These are phyloP conservation scores for Murraya koenigii DNA, from an alignment of 345 rosid genomes.

Conservation along the genomic window DNA sequence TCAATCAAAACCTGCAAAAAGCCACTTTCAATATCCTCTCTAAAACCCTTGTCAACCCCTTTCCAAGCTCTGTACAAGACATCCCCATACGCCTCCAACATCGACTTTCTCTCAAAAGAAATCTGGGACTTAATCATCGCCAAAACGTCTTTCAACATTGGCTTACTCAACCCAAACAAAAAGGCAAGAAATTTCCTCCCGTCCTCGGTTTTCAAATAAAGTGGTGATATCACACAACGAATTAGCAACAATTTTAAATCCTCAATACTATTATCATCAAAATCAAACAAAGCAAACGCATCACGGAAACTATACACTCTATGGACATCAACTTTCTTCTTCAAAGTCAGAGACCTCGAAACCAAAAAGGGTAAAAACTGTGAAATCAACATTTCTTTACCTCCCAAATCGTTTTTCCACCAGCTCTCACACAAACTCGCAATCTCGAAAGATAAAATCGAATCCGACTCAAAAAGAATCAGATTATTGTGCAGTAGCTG, in stretches of 20 bases:
- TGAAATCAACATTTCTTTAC: slow-evolving; percentile 61
- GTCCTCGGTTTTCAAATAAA: slow-evolving; percentile 75
- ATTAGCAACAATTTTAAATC: slow-evolving; percentile 74
- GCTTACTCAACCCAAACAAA: slow-evolving; percentile 69
- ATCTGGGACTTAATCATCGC: slow-evolving; percentile 88
- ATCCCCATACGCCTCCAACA: slow-evolving; percentile 84
- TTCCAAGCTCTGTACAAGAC: slow-evolving; percentile 78
- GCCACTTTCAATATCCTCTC: slow-evolving; percentile 67
- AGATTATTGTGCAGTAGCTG: slow-evolving; percentile 65
- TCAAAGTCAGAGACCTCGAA: slow-evolving; percentile 71
- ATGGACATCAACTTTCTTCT: slow-evolving; percentile 83
- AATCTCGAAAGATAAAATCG: slow-evolving; percentile 54
- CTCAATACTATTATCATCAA: slow-evolving; percentile 83
- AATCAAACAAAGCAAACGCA: slow-evolving; percentile 73
- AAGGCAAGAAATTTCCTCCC: slow-evolving; percentile 76
- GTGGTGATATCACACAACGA: slow-evolving; percentile 74
- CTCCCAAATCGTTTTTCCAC: slow-evolving; percentile 63
- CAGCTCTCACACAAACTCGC: slow-evolving; percentile 69
- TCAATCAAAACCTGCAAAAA: slow-evolving; percentile 74
- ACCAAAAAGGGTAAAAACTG: slow-evolving; percentile 77
- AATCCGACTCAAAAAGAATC: slow-evolving; percentile 66
- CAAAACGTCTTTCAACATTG: slow-evolving; percentile 69
- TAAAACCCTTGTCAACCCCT: slow-evolving; percentile 49
- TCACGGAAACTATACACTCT: slow-evolving; percentile 72
- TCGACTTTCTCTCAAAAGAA: slow-evolving; percentile 78